These are phyloP conservation scores for Phytopythium cucurbitacearum DNA, from an alignment of 352 stramenopile genomes.

Conservation along the genomic window DNA sequence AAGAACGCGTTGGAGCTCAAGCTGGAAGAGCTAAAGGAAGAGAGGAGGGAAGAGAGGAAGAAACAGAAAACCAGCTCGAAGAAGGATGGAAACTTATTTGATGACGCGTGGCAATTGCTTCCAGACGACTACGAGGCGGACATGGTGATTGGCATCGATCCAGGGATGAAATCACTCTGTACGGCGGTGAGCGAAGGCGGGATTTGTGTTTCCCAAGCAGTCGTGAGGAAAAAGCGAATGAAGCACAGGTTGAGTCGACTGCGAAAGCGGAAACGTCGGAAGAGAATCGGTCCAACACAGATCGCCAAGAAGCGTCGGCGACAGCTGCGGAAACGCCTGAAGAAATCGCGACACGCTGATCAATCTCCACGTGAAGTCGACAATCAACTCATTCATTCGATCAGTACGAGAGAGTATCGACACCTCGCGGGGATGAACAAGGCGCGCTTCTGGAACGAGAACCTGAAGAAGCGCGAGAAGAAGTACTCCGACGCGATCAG, in stretches of 20 bases:
- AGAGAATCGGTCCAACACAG: neutral
- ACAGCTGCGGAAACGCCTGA: neutral
- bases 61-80: neutral
- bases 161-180: constrained; percentile 5
- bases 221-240: neutral
- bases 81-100: neutral
- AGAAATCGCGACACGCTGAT: neutral
- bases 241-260: neutral
- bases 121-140: neutral
- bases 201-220: neutral
- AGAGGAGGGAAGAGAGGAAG: neutral
- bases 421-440: constrained; percentile 4
- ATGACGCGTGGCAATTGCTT: neutral
- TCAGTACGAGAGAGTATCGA: neutral
- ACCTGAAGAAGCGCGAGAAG: neutral
- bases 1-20: neutral
- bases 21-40: neutral
- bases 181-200: constrained; percentile 5
- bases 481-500: neutral
- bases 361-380: neutral
- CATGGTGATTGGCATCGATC: constrained; percentile 3
- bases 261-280: neutral
- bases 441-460: constrained; percentile 1
- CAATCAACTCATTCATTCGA: neutral
- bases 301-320: no score